Evolutionary conservation across 2,329 filamentous ascomycete genomes (phyloP), one percentile per base, ranked within the genome.

Genomic region (Penicillium decumbens): DNA sequence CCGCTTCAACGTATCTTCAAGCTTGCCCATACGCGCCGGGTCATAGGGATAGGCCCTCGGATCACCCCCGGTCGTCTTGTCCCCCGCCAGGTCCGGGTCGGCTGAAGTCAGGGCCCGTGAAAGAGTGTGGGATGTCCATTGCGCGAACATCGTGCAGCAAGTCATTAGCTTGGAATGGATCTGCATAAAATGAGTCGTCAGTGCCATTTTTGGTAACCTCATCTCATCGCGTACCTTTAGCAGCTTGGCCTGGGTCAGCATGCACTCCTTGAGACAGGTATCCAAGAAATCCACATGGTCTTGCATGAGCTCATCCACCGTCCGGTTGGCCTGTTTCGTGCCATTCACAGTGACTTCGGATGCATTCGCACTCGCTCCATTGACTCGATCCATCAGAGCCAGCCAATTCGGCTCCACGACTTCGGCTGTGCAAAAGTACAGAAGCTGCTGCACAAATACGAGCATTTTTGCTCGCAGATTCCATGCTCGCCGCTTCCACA

Each of bases 331-430:
- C 49, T 79, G 73, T 45, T 68, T 73, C 29, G 65, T 68, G 25
- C 66, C 71, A 54, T 65, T 72, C 47, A 63, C 64, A 6, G 65
- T 64, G 45, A 68, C 63, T 60, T 66, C 70, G 35, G 62, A 67
- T 6, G 65, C 62, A 51, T 70, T 61, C 6, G 72, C 74, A 55
- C 77, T 75, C 7, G 81, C 75, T 6, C 78, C 77, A 35, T 85
- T 85, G 5, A 97, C 78, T 28, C 89, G 80, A n/a, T 85, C 83
- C 89, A 96, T 96, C 53, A 98, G 82, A 41, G 84, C 87, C 58
- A 89, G 84, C 93, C 93, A 98, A 69, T 97, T 97, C 3, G 92
- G 93, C 70, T 98, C 93, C 47, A 98, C 95, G 46, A 98, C 93
- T 71, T 98, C 93, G 1, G 89, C 84, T 0, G 93, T 97, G 72